Evolutionary conservation across 2,329 filamentous ascomycete species (phyloP).

Genomic region (Penicillium paneum): DNA sequence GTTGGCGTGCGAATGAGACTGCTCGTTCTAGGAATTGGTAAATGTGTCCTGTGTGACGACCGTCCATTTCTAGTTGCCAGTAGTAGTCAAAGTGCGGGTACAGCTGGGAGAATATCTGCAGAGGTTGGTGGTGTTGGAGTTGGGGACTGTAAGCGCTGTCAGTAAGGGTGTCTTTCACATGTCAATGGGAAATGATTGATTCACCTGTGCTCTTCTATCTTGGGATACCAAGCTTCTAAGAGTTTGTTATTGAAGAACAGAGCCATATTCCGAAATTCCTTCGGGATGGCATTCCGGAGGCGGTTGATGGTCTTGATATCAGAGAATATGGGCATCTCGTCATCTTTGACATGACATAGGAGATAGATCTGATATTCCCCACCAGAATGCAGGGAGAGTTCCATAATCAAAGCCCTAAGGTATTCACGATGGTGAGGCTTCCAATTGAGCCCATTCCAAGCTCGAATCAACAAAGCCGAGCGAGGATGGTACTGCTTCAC

Average conservation of each 20-base stretch:
- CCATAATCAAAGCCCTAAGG: constrained; percentile 77
- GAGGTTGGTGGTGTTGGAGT: constrained; percentile 50
- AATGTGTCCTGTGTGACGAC: constrained; percentile 62
- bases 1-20: constrained; percentile 62
- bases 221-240: constrained; percentile 30
- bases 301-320: constrained; percentile 63
- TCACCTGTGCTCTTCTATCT: constrained; percentile 27
- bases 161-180: background rate
- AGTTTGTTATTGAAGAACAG: constrained; percentile 33
- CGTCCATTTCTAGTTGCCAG: constrained; percentile 71
- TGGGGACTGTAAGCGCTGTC: constrained; percentile 17
- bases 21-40: constrained; percentile 72
- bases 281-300: constrained; percentile 42
- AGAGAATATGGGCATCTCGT: constrained; percentile 69
- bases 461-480: constrained; percentile 76
- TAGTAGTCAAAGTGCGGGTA: constrained; percentile 65
- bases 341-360: constrained; percentile 73
- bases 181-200: constrained; percentile 5
- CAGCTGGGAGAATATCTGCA: constrained; percentile 62
- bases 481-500: constrained; percentile 37
- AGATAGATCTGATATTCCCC: constrained; percentile 75
- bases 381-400: constrained; percentile 70
- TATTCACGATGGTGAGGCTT: constrained; percentile 77
- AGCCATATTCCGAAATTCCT: constrained; percentile 37
- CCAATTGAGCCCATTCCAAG: constrained; percentile 78